phyloP scores from a whole-genome alignment of 331 rosid genomes.

The Rosa hybrid region DNA sequence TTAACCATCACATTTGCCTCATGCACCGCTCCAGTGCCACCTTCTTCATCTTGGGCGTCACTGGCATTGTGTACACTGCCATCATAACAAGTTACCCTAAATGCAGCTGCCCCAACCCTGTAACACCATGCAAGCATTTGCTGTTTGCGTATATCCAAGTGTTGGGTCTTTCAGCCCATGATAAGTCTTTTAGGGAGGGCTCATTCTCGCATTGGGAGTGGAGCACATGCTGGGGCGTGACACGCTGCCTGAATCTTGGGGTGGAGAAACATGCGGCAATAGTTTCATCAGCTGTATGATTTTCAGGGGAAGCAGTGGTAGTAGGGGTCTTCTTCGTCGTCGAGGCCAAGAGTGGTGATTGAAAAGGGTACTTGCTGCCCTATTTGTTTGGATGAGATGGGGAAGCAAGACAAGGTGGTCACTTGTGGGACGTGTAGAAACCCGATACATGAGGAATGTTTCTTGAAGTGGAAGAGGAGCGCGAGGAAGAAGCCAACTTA shows the following conservation, averaged over 20 bases:
- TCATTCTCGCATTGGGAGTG: conserved; percentile 62
- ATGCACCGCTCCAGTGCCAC: conserved; percentile 69
- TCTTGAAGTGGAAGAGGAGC: conserved; percentile 72
- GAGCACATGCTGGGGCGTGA: conserved; percentile 44
- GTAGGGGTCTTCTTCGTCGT: not conserved
- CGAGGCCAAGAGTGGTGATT: conserved; percentile 20
- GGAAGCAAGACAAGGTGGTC: conserved; percentile 56
- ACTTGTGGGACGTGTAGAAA: conserved; percentile 72
- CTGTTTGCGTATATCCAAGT: conserved; percentile 68
- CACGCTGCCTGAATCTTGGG: conserved; percentile 49
- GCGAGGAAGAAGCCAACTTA: conserved; percentile 53
- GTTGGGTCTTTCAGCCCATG: conserved; percentile 55
- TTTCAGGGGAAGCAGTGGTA: conserved; percentile 12
- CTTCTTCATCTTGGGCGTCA: conserved; percentile 78
- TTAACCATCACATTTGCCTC: conserved; percentile 68
- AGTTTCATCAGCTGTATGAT: conserved; percentile 58
- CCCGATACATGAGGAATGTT: conserved; percentile 75
- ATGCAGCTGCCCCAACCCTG: conserved; percentile 86
- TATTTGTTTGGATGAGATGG: conserved; percentile 77
- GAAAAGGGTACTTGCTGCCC: conserved; percentile 76
- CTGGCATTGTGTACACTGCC: conserved; percentile 79
- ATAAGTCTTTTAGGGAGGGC: conserved; percentile 54
- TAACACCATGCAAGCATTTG: conserved; percentile 85
- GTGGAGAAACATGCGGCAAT: conserved; percentile 45
- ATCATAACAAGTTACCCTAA: conserved; percentile 48